These are phyloP conservation scores for Alternaria sp. DNA, from an alignment of 2,329 filamentous ascomycete species.

Conservation along the genomic window DNA sequence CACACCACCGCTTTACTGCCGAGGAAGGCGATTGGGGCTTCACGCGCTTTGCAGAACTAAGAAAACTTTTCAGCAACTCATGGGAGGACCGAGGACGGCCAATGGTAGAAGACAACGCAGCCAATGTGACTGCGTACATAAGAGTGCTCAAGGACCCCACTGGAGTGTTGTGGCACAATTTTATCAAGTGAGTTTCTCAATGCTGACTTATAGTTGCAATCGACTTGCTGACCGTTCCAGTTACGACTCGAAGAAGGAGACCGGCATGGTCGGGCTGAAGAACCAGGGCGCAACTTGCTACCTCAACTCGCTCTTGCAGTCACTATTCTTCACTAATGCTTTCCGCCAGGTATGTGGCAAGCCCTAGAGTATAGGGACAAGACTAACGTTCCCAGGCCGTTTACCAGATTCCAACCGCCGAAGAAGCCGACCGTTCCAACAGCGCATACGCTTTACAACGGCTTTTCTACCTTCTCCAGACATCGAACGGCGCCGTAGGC, in stretches of 20 bases:
- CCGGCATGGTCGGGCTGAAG: constrained; percentile 93
- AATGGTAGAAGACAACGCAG: constrained; percentile 77
- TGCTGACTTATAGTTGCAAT: not conserved
- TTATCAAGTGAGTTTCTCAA: constrained; percentile 66
- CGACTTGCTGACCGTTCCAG: constrained; percentile 18
- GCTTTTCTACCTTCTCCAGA: constrained; percentile 94
- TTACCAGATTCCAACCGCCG: constrained; percentile 93
- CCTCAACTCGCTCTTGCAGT: constrained; percentile 59
- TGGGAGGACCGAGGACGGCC: constrained; percentile 76
- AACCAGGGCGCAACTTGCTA: constrained; percentile 85
- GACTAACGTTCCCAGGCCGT: constrained; percentile 70
- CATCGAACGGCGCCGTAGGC: constrained; percentile 80
- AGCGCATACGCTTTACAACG: constrained; percentile 94
- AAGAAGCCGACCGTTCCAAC: constrained; percentile 81
- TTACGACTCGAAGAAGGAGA: constrained; percentile 99
- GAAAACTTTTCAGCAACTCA: constrained; percentile 79
- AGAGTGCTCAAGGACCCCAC: constrained; percentile 86
- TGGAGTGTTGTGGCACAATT: constrained; percentile 89
- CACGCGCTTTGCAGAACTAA: constrained; percentile 90
- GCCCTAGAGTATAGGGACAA: not conserved
- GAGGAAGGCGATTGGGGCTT: constrained; percentile 99
- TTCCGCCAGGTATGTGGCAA: constrained; percentile 78
- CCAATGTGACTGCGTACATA: constrained; percentile 84
- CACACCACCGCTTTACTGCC: constrained; percentile 94
- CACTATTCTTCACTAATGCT: constrained; percentile 70